Evolutionary conservation across 2,329 filamentous ascomycete species (phyloP), one percentile per base, ranked within the genome.

Genomic region (Apiospora malaysiana): DNA sequence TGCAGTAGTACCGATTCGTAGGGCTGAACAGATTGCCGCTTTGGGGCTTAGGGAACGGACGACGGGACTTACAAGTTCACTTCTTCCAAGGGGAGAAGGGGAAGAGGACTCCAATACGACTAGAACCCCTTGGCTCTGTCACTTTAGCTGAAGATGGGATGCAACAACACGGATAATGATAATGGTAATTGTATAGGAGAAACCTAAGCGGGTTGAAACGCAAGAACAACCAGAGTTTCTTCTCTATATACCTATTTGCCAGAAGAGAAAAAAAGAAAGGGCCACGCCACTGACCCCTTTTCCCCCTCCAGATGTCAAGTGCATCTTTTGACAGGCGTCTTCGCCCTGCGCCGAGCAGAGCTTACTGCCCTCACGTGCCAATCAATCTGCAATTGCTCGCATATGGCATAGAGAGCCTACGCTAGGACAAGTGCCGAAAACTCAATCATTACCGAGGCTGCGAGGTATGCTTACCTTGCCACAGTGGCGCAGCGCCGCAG

Each of bases 1-100:
- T 63, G 56, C 56, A 63, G 56, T 63, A 63, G 56, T 40, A 40
- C 56, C 56, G 27, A 63, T 63, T 3, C 56, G 56, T 63, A 63
- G 56, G 56, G 56, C 56, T 63, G 56, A 63, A 63, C 21, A 40
- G 32, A 63, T 21, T 63, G 56, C 32, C 51, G 51, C 51, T 6
- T 59, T 59, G 51, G 51, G 51, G 51, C 27, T 59, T 18, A 59
- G 37, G 51, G 51, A 27, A 51, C 10, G 46, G 49, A 27, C 6
- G 46, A 56, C 18, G 21, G 32, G 18, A 27, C 40, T 10, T 27
- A 27, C 27, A 37, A 18, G n/a, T n/a, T 63, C 40, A 40, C 32
- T 63, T 21, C 8, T 40, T n/a, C n/a, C n/a, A n/a, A n/a, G n/a
- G n/a, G n/a, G n/a, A n/a, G n/a, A n/a, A n/a, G n/a, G n/a, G n/a